phyloP scores from a whole-genome alignment of 1,139 yeast species.

The Yamadazyma membranifaciens region DNA sequence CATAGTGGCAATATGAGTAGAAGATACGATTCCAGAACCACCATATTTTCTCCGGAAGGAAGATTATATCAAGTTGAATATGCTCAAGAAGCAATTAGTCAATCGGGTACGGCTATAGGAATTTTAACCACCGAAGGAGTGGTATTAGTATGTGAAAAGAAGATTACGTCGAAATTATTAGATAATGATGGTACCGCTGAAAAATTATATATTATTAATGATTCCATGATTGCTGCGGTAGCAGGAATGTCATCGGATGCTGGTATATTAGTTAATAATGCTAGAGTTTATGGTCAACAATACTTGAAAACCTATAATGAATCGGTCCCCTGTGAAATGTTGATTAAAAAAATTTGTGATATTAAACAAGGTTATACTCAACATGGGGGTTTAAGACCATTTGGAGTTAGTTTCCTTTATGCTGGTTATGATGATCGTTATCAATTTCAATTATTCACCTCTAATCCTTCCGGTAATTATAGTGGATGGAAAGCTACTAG shows the following conservation, averaged over 20 bases:
- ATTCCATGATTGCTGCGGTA: conserved; percentile 86
- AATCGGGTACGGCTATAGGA: conserved; percentile 98
- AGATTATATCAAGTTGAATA: conserved; percentile 94
- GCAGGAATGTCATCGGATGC: conserved; percentile 99
- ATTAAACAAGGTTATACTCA: conserved; percentile 98
- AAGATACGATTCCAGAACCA: conserved; percentile 90
- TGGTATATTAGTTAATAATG: conserved; percentile 81
- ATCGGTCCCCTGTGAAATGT: conserved; percentile 86
- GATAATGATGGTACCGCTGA: conserved; percentile 95
- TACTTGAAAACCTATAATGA: conserved; percentile 85
- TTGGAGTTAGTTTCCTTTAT: conserved; percentile 93
- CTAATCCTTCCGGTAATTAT: conserved; percentile 96
- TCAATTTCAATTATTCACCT: conserved; percentile 89
- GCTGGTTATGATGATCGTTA: conserved; percentile 94
- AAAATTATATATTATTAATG: conserved; percentile 82
- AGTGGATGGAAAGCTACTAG: conserved; percentile 98
- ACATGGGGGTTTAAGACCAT: conserved; percentile 97
- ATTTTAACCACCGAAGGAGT: conserved; percentile 90
- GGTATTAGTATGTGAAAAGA: conserved; percentile 94
- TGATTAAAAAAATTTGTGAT: conserved; percentile 88
- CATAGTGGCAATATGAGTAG: conserved; percentile 39
- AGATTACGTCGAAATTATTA: conserved; percentile 84
- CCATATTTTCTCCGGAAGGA: conserved; percentile 98
- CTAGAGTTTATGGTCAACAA: conserved; percentile 82
- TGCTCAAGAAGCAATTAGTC: conserved; percentile 95